These are phyloP conservation scores for Gnomoniopsis sp. DNA, from an alignment of 2,329 filamentous ascomycete genomes.

Conservation along the genomic window DNA sequence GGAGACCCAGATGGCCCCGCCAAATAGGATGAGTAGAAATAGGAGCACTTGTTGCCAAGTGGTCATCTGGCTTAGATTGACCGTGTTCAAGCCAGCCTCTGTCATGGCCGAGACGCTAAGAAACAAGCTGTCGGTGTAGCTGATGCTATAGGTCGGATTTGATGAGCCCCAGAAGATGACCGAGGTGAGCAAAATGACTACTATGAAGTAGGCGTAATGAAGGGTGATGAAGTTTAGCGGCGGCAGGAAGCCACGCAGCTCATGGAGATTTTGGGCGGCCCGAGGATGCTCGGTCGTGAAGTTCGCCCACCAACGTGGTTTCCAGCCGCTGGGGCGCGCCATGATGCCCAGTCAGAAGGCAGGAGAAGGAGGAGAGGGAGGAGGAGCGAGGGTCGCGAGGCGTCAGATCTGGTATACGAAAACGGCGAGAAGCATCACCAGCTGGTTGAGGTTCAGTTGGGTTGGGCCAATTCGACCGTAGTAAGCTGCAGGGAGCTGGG, in stretches of 20 bases:
- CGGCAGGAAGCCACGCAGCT: slow-evolving; percentile 8
- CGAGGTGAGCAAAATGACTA: slow-evolving; percentile 51
- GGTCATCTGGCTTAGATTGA: slow-evolving; percentile 60
- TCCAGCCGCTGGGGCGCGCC: background rate
- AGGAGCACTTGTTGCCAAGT: slow-evolving; percentile 66
- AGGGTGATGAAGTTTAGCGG: slow-evolving; percentile 58
- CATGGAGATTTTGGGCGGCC: background rate
- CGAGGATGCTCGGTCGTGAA: background rate
- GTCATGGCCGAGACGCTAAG: slow-evolving; percentile 65
- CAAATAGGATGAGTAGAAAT: slow-evolving; percentile 62
- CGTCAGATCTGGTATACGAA: slow-evolving; percentile 3
- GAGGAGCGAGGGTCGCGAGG: background rate
- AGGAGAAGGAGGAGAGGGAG: background rate
- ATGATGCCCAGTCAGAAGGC: background rate
- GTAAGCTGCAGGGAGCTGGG: background rate
- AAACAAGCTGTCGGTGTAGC: slow-evolving; percentile 65
- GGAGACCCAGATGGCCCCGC: slow-evolving; percentile 65
- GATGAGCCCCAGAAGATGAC: slow-evolving; percentile 60
- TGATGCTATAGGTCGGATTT: slow-evolving; percentile 46
- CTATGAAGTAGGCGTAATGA: slow-evolving; percentile 66
- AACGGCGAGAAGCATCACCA: slow-evolving; percentile 9
- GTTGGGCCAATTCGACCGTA: background rate
- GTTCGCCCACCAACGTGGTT: background rate
- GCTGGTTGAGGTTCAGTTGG: slow-evolving; percentile 6
- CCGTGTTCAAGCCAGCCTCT: slow-evolving; percentile 64